Percentiles rank a stretch among this genome's conserved stretches.
phyloP scores from a whole-genome alignment of 2,329 filamentous ascomycete genomes.

The Monosporascus sp. region DNA sequence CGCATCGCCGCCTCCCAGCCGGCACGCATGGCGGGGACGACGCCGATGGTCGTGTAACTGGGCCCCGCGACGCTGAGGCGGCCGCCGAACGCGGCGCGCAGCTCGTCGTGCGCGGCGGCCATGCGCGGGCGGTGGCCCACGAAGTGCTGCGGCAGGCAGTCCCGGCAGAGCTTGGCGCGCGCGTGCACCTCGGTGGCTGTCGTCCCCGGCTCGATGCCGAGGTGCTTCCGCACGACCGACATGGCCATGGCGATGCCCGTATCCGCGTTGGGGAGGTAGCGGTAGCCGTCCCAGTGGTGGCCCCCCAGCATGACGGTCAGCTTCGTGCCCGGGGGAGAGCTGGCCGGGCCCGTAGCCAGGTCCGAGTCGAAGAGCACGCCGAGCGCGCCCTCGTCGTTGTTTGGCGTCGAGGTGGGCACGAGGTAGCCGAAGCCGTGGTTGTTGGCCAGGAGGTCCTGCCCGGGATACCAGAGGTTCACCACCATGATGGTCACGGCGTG shows the following conservation, averaged over 20 bases:
- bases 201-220: conserved; percentile 58
- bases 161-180: conserved; percentile 50
- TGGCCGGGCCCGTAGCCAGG: conserved; percentile 23
- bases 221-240: conserved; percentile 64
- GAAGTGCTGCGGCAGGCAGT: conserved; percentile 88
- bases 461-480: conserved; percentile 80
- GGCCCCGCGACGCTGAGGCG: conserved; percentile 59
- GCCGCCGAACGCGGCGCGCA: conserved; percentile 53
- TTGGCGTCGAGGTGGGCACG: conserved; percentile 68
- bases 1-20: conserved; percentile 38
- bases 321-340: conserved; percentile 60
- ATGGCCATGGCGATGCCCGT: conserved; percentile 67
- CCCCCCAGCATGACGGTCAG: conserved; percentile 93
- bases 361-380: conserved; percentile 91
- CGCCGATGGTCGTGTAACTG: conserved; percentile 48
- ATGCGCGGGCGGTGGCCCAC: conserved; percentile 70
- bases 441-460: conserved; percentile 54
- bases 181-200: conserved; percentile 53
- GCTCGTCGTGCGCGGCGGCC: conserved; percentile 47
- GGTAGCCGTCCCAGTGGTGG: conserved; percentile 75
- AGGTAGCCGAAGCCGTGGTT: conserved; percentile 83
- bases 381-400: conserved; percentile 78
- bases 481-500: conserved; percentile 80
- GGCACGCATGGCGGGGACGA: conserved; percentile 47
- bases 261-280: conserved; percentile 53